These are phyloP conservation scores for Hypoxylon sp. DNA, from an alignment of 2,329 filamentous ascomycete species.

Conservation along the genomic window DNA sequence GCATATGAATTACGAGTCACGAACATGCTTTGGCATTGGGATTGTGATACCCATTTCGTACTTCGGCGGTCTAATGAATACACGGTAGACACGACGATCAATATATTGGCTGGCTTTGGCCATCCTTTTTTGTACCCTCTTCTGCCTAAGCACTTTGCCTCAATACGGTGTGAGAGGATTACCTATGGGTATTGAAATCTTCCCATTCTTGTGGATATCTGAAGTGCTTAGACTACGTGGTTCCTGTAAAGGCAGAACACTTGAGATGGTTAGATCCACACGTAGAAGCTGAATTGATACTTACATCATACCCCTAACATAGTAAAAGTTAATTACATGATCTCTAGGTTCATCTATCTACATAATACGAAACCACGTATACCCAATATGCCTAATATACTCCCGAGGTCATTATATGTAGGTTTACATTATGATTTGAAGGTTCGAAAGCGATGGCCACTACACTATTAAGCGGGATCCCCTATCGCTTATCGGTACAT, in stretches of 20 bases:
- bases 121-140: background rate
- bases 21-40: constrained; percentile 35
- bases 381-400: no score
- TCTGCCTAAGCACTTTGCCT: background rate
- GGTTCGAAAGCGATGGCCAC: background rate
- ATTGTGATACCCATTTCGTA: constrained; percentile 44
- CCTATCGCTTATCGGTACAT: constrained; percentile 11
- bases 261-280: background rate
- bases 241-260: background rate
- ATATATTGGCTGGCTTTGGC: background rate
- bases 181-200: background rate
- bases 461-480: background rate
- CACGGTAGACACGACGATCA: constrained; percentile 6
- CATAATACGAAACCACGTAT: no score
- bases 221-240: background rate
- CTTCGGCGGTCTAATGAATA: constrained; percentile 6
- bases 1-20: constrained; percentile 40
- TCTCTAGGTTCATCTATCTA: no score
- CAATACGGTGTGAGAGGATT: background rate
- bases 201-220: constrained; percentile 1
- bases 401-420: no score
- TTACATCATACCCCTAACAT: background rate
- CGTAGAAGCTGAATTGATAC: background rate
- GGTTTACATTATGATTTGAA: no score
- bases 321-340: no score